Evolutionary conservation across 441 rosid species (phyloP).

Genomic region (Adansonia rubrostipa): DNA sequence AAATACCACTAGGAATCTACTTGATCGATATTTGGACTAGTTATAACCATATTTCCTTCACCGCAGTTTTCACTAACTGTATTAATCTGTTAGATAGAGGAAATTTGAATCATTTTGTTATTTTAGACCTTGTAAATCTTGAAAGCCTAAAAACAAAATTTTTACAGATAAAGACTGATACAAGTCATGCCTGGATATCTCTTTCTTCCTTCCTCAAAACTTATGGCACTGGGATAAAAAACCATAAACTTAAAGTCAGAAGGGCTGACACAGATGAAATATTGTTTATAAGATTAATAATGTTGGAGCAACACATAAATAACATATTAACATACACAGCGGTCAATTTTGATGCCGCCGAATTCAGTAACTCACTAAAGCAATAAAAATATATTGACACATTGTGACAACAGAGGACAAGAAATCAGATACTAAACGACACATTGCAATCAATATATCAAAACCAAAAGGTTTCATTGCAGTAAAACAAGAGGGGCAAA

Average conservation of each 20-base stretch:
- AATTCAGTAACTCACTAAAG: not conserved
- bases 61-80: not conserved
- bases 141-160: not conserved
- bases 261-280: not conserved
- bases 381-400: not conserved
- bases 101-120: not conserved
- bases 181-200: not conserved
- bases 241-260: not conserved
- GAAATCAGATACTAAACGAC: not conserved
- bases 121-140: not conserved
- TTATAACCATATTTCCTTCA: not conserved
- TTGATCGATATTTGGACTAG: not conserved
- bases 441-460: not conserved
- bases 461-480: not conserved
- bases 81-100: not conserved
- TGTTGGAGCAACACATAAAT: not conserved
- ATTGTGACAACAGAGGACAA: not conserved
- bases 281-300: not conserved
- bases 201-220: not conserved
- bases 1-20: not conserved
- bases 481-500: conserved; percentile 12
- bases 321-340: not conserved
- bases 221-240: not conserved
- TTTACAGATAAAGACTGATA: not conserved
- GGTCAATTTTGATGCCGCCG: not conserved